These are phyloP conservation scores for Wickerhamomyces queroliae DNA, from an alignment of 805 yeast genomes.

Conservation along the genomic window DNA sequence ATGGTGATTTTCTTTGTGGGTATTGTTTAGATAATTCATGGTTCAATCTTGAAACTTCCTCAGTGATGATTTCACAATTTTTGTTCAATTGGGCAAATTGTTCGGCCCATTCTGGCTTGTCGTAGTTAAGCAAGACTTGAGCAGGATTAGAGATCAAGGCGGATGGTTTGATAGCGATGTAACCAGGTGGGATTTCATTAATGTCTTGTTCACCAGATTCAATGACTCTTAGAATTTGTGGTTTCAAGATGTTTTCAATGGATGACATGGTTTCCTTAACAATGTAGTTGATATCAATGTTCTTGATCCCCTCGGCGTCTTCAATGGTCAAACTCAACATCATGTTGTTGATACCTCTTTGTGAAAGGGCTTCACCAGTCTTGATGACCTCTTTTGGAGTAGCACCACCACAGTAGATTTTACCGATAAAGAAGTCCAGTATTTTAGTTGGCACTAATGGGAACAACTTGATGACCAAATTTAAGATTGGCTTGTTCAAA, in stretches of 20 bases:
- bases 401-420: constrained; percentile 89
- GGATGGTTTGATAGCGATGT: constrained; percentile 90
- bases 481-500: constrained; percentile 53
- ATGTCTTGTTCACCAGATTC: constrained; percentile 34
- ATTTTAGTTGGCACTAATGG: constrained; percentile 72
- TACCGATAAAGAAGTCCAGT: constrained; percentile 69
- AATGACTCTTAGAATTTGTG: constrained; percentile 62
- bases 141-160: constrained; percentile 80
- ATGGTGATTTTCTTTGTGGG: constrained; percentile 66
- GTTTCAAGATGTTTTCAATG: constrained; percentile 59
- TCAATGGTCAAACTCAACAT: constrained; percentile 93
- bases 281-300: constrained; percentile 51
- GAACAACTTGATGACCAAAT: constrained; percentile 56
- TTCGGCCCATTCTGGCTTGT: constrained; percentile 43
- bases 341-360: constrained; percentile 85
- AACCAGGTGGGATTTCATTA: constrained; percentile 81
- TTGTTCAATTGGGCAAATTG: constrained; percentile 54
- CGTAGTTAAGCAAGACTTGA: constrained; percentile 57
- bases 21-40: constrained; percentile 37
- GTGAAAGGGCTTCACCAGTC: constrained; percentile 62
- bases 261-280: constrained; percentile 61
- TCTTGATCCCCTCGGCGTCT: constrained; percentile 76
- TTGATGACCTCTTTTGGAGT: constrained; percentile 58
- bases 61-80: constrained; percentile 61
- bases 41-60: constrained; percentile 50